phyloP scores from a whole-genome alignment of 345 rosid genomes.

The Ricinus communis region DNA sequence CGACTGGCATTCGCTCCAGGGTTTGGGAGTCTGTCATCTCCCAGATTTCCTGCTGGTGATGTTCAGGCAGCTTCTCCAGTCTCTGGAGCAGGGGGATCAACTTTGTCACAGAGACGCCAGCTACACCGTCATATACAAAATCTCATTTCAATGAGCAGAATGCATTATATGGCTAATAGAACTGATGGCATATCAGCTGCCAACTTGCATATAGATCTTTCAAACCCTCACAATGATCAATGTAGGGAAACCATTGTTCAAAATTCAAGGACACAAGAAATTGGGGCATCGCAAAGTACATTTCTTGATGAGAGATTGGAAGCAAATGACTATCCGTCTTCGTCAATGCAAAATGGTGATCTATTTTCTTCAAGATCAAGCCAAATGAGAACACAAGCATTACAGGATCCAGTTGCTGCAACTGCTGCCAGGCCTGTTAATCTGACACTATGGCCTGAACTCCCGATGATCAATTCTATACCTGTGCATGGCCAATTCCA shows the following conservation, averaged over 20 bases:
- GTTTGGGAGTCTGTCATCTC: slow-evolving; percentile 55
- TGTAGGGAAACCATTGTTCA: slow-evolving; percentile 48
- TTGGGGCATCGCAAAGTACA: slow-evolving; percentile 28
- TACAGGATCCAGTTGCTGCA: slow-evolving; percentile 32
- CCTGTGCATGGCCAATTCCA: slow-evolving; percentile 39
- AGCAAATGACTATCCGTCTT: slow-evolving; percentile 33
- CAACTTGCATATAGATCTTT: slow-evolving; percentile 34
- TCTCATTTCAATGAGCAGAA: slow-evolving; percentile 56
- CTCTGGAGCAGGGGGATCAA: slow-evolving; percentile 71
- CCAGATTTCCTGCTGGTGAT: slow-evolving; percentile 59
- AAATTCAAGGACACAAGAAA: slow-evolving; percentile 38
- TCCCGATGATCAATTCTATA: slow-evolving; percentile 33
- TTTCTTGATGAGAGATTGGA: slow-evolving; percentile 44
- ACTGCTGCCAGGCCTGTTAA: slow-evolving; percentile 34
- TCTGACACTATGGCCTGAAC: slow-evolving; percentile 55
- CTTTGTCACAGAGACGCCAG: slow-evolving; percentile 77
- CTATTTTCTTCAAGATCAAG: slow-evolving; percentile 35
- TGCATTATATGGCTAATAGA: slow-evolving; percentile 43
- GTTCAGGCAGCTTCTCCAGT: slow-evolving; percentile 54
- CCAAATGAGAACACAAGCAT: slow-evolving; percentile 46
- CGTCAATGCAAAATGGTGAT: slow-evolving; percentile 43
- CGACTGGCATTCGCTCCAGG: slow-evolving; percentile 43
- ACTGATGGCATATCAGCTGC: slow-evolving; percentile 42
- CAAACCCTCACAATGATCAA: slow-evolving; percentile 44
- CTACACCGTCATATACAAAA: slow-evolving; percentile 82